Evolutionary conservation across 1,284 basidiomycete species (phyloP), one percentile per base, ranked within the genome.

Genomic region (Agaricales sp.): DNA sequence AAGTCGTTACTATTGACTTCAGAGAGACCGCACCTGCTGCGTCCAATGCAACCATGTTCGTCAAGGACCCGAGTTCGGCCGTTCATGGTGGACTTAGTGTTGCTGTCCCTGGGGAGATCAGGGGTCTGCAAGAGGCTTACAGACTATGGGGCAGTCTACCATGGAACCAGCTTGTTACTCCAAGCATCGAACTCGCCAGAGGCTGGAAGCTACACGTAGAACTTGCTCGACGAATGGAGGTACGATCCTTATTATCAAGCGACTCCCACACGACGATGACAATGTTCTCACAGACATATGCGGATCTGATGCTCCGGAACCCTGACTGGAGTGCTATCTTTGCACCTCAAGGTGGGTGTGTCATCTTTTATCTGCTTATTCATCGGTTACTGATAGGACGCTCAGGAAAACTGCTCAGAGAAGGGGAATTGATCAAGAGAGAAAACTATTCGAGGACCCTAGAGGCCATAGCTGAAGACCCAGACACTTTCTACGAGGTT

Each of bases 71-170:
- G 0, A 55, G 59, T 1, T 66, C 73, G 2, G 73, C 87, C 14
- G 70, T 63, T 51, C 78, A 76, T 51, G 93, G 94, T 4, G 93
- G 94, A 2, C 67, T 96, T 19, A 65, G 88, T 4, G 77, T 92
- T 16, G 93, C 77, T 22, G 82, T 95, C 1, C 93, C 94, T 0
- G 88, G 92, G 2, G 92, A 96, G 65, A 62, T 96, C 46, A 74
- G 82, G 20, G 93, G 92, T 2, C 73, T 96, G 21, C 78, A 85
- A 60, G 83, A 82, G 58, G 86, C 87, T 0, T 86, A 93, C 66
- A 66, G 69, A 35, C 73, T 79, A n/a, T 92, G 87, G 81, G 92
- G 90, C 0, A 74, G 65, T 35, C 60, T 95, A 4, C 71, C 81
- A 0, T 97, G 94, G 94, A 65, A 72, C 30, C 67, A 75, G 20